Conservation (phyloP, 805 yeast species). For the Myxozyma lipomycoides region DNA sequence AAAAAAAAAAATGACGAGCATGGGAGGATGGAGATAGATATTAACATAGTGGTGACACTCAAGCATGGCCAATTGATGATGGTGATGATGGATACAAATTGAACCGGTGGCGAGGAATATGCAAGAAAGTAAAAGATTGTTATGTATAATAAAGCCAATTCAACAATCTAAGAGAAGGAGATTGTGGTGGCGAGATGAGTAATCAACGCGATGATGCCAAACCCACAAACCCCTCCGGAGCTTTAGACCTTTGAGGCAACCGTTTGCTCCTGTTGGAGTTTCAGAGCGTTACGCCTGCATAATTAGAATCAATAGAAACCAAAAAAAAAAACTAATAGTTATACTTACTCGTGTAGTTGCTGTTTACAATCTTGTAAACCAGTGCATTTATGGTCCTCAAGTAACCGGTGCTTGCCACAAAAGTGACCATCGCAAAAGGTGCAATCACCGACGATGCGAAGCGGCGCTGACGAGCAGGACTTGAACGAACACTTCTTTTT, state of each 20-base stretch:
- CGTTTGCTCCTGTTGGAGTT: constrained; percentile 82
- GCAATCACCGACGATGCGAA: constrained; percentile 73
- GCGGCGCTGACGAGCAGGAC: constrained; percentile 60
- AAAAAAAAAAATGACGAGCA: no score
- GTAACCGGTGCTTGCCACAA: constrained; percentile 79
- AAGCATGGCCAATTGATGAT: no score
- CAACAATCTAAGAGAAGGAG: constrained; percentile 1
- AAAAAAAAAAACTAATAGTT: background rate
- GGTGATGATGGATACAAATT: background rate
- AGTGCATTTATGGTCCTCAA: constrained; percentile 78
- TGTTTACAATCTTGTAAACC: constrained; percentile 80
- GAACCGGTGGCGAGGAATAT: background rate
- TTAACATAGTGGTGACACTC: no score
- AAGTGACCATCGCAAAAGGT: constrained; percentile 77
- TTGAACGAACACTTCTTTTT: constrained; percentile 48
- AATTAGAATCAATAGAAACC: constrained; percentile 1
- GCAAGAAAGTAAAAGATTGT: background rate
- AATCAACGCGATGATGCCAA: no score
- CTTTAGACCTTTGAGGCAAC: constrained; percentile 59
- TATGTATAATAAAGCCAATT: background rate
- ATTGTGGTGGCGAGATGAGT: background rate
- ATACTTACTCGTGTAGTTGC: constrained; percentile 57
- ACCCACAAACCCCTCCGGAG: background rate
- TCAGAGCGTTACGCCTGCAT: constrained; percentile 64
- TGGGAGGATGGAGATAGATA: no score